phyloP scores from a whole-genome alignment of 108 stramenopile species.

The Nannochloropsis salina region DNA sequence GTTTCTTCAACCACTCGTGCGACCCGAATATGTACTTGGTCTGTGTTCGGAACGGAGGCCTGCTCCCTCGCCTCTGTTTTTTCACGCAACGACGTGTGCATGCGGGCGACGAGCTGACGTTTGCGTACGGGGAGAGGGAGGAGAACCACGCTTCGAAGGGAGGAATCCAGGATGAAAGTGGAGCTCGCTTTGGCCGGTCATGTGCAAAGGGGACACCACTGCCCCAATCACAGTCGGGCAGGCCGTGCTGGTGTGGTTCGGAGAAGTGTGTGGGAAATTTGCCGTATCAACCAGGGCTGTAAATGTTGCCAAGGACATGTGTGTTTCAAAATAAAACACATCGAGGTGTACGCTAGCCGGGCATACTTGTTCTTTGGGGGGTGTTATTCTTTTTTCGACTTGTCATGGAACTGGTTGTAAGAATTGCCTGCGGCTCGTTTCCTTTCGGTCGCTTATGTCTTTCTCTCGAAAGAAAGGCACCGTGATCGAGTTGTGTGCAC shows the following conservation, averaged over 20 bases:
- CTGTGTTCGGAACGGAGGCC: not conserved
- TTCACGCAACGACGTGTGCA: not conserved
- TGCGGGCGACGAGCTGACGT: not conserved
- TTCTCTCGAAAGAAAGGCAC: too few relatives aligned
- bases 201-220: too few relatives aligned
- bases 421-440: too few relatives aligned
- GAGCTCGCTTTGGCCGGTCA: too few relatives aligned
- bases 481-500: too few relatives aligned
- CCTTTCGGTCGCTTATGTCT: too few relatives aligned
- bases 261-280: not conserved
- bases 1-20: slow-evolving; percentile 18
- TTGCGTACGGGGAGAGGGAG: not conserved
- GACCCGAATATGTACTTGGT: not conserved
- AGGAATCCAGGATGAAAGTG: not conserved
- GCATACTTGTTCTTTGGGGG: too few relatives aligned
- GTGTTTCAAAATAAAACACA: too few relatives aligned
- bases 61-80: not conserved
- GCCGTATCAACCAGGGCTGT: not conserved
- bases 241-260: not conserved
- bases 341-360: too few relatives aligned
- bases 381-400: too few relatives aligned
- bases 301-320: not conserved
- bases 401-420: too few relatives aligned
- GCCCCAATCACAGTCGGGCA: not conserved
- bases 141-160: not conserved